Evolutionary conservation across 495 filamentous ascomycete genomes (phyloP), one percentile per base, ranked within the genome.

Genomic region (Tricharina praecox): DNA sequence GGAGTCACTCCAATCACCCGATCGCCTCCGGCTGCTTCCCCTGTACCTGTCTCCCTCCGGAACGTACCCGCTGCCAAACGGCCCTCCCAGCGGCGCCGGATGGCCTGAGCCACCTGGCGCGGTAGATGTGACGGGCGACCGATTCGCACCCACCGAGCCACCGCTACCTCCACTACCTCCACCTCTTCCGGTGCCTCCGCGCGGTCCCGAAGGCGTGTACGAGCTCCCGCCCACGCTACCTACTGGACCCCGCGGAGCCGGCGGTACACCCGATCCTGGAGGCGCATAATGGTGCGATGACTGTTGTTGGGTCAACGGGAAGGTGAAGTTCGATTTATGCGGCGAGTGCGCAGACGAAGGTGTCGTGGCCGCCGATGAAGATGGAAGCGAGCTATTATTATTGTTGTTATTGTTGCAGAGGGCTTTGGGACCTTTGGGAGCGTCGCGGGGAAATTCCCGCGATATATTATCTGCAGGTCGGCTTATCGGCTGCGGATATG

Each of bases 361-460:
- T 18, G 44, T 41, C 2, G 33, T 26, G 13, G n/a, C n/a, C 36
- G 47, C 21, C 47, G 48, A 23, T n/a, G 53, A 49, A 25, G 55
- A 41, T 1, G 45, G 28, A 43, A 53, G 47, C 13, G 55, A n/a
- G n/a, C n/a, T n/a, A n/a, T n/a, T n/a, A n/a, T n/a, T 36, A 26
- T 36, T 46, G 20, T 40, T 39, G 23, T 52, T 48, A 39, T 33
- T 49, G 19, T 48, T 52, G 26, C 24, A 28, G 24, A 59, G 39
- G 13, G 56, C 56, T 16, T 59, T 58, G 18, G 56, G 56, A 7
- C 56, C 56, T 30, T 59, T 59, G n/a, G 56, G 56, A 38, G 39
- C 55, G 38, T 59, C 57, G 18, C 50, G 56, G 20, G 56, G 55
- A 16, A 58, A 46, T 33, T 46, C 43, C 8, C 43, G 43, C 16